Percentiles rank a stretch among this genome's conserved stretches.
phyloP scores from a whole-genome alignment of 1,284 basidiomycete genomes.

The Sanghuangporus baumii region DNA sequence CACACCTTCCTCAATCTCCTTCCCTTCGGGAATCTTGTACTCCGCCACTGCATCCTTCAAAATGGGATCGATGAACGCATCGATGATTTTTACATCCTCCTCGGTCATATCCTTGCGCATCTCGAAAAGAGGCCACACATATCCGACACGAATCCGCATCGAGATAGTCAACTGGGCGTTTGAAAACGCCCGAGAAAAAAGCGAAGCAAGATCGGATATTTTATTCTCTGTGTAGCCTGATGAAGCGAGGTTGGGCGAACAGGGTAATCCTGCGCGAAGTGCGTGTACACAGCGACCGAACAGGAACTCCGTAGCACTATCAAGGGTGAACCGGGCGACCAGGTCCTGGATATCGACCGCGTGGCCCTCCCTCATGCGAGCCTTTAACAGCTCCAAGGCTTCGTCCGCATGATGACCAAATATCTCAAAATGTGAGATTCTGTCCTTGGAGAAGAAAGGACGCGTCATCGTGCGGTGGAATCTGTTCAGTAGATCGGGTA shows the following conservation, averaged over 20 bases:
- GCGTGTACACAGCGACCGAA: slow-evolving; percentile 32
- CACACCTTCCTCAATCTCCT: slow-evolving; percentile 32
- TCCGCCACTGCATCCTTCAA: slow-evolving; percentile 36
- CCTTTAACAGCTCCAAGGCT: slow-evolving; percentile 27
- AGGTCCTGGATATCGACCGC: slow-evolving; percentile 44
- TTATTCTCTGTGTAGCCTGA: background rate
- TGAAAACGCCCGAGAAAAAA: slow-evolving; percentile 12
- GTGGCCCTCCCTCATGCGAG: slow-evolving; percentile 35
- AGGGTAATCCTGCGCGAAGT: slow-evolving; percentile 28
- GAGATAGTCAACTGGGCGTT: slow-evolving; percentile 36
- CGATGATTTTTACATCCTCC: slow-evolving; percentile 41
- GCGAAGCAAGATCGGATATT: slow-evolving; percentile 22
- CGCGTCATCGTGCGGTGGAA: slow-evolving; percentile 25
- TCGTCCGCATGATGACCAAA: slow-evolving; percentile 26
- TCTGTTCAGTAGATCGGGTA: background rate
- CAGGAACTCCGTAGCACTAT: slow-evolving; percentile 35
- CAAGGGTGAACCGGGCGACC: slow-evolving; percentile 32
- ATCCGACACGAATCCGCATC: slow-evolving; percentile 32
- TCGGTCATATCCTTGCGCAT: slow-evolving; percentile 39
- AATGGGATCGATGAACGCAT: slow-evolving; percentile 46
- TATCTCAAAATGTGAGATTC: slow-evolving; percentile 24
- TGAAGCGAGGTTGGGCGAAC: slow-evolving; percentile 22
- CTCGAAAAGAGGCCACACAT: slow-evolving; percentile 46
- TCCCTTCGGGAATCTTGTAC: slow-evolving; percentile 27
- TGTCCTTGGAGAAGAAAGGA: slow-evolving; percentile 26